Conservation (phyloP, 169 alveolate genomes). For the Cryptosporidium bovis region DNA sequence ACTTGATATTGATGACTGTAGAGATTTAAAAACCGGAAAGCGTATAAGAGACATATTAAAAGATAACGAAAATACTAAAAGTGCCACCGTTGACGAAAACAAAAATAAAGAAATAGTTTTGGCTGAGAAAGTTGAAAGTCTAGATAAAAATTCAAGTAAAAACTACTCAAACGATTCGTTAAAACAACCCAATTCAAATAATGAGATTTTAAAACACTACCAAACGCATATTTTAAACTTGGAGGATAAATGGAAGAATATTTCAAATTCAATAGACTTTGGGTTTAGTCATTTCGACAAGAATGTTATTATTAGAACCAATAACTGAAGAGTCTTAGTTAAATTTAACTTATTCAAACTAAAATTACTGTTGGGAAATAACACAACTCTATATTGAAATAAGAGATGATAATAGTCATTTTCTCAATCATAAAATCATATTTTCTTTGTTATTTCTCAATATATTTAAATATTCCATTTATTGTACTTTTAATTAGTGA, state of each 20-base stretch:
- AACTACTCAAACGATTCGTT: not conserved
- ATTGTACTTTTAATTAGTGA: not conserved
- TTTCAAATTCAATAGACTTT: slow-evolving; percentile 27
- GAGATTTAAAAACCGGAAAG: slow-evolving; percentile 58
- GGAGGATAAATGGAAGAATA: slow-evolving; percentile 57
- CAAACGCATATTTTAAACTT: slow-evolving; percentile 47
- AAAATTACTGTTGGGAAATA: too few relatives aligned
- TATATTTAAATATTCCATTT: too few relatives aligned
- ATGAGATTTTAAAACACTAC: slow-evolving; percentile 15
- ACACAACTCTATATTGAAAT: too few relatives aligned
- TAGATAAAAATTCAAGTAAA: not conserved
- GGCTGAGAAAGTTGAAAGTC: not conserved
- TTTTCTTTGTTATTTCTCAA: not conserved
- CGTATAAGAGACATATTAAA: slow-evolving; percentile 31
- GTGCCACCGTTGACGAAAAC: too few relatives aligned
- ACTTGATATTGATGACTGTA: slow-evolving; percentile 19
- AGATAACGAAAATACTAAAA: not conserved
- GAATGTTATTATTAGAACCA: slow-evolving; percentile 7
- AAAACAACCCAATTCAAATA: not conserved
- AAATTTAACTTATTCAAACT: too few relatives aligned
- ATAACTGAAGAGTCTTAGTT: too few relatives aligned
- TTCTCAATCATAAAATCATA: too few relatives aligned
- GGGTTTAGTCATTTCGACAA: slow-evolving; percentile 27
- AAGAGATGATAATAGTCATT: too few relatives aligned
- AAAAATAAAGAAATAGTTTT: too few relatives aligned